These are phyloP conservation scores for Penicillium verrucosum DNA, from an alignment of 2,329 filamentous ascomycete species.

Conservation along the genomic window DNA sequence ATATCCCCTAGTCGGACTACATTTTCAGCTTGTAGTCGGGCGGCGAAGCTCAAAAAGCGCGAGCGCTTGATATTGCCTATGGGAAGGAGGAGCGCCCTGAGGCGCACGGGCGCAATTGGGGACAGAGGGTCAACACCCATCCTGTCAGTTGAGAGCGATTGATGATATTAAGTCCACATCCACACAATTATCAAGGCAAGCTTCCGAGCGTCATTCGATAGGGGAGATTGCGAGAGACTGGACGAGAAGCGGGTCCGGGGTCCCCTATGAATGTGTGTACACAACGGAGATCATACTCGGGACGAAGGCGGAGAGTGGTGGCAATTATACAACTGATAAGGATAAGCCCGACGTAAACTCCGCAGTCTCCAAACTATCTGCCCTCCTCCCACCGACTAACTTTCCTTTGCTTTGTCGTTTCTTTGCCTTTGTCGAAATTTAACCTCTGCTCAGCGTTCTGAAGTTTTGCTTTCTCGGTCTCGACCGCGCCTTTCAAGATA, in stretches of 20 bases:
- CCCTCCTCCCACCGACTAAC: background rate
- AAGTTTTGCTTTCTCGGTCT: background rate
- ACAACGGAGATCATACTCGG: background rate
- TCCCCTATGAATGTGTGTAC: background rate
- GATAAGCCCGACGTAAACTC: conserved; percentile 15
- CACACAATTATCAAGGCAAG: conserved; percentile 19
- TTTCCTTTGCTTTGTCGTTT: background rate
- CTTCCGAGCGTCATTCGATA: conserved; percentile 24
- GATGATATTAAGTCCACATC: conserved; percentile 35
- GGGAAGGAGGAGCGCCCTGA: conserved; percentile 82
- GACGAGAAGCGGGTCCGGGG: background rate
- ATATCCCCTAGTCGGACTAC: conserved; percentile 82
- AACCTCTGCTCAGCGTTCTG: background rate
- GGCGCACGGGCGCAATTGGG: conserved; percentile 84
- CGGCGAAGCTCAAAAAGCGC: conserved; percentile 74
- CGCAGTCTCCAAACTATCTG: conserved; percentile 16
- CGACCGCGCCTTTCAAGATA: background rate
- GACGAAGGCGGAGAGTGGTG: background rate
- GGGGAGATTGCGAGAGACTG: background rate
- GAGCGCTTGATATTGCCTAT: conserved; percentile 80
- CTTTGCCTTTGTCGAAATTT: background rate
- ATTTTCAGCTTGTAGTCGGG: conserved; percentile 73
- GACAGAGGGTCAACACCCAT: conserved; percentile 89
- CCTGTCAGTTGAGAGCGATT: conserved; percentile 49
- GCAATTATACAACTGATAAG: conserved; percentile 20